Conservation (phyloP, 2,329 filamentous ascomycete species). For the Xylariaceae sp. region DNA sequence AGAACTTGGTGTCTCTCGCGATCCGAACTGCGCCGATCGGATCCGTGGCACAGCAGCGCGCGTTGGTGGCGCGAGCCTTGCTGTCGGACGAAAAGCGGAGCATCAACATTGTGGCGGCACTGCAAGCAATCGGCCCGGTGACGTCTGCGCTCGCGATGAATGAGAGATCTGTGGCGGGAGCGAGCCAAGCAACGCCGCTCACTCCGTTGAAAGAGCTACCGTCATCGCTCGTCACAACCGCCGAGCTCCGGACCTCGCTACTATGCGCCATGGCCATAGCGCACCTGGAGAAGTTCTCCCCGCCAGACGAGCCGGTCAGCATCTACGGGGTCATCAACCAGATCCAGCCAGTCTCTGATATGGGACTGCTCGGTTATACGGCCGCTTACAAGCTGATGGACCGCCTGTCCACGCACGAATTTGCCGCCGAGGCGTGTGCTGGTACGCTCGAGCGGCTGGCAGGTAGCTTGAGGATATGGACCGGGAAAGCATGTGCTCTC, state of each 20-base stretch:
- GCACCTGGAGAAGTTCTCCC: constrained; percentile 43
- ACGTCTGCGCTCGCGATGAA: constrained; percentile 30
- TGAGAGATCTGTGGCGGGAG: constrained; percentile 18
- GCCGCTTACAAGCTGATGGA: constrained; percentile 55
- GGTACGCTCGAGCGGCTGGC: constrained; percentile 51
- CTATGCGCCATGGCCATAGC: constrained; percentile 57
- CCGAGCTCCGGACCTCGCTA: constrained; percentile 52
- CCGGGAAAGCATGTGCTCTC: constrained; percentile 48
- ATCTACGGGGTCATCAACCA: constrained; percentile 47
- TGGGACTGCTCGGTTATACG: constrained; percentile 55
- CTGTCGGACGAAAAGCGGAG: constrained; percentile 50
- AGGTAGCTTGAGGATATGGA: constrained; percentile 55
- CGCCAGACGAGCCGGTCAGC: constrained; percentile 39
- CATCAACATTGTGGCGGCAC: constrained; percentile 50
- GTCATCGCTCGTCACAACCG: constrained; percentile 37
- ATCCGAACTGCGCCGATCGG: constrained; percentile 70
- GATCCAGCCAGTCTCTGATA: constrained; percentile 35
- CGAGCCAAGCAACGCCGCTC: constrained; percentile 16
- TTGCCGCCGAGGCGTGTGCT: constrained; percentile 42
- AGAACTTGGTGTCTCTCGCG: constrained; percentile 59
- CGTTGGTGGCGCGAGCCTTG: constrained; percentile 54
- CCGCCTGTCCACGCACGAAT: constrained; percentile 42
- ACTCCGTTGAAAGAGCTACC: constrained; percentile 44
- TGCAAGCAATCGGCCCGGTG: constrained; percentile 45
- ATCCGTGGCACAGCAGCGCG: constrained; percentile 62